Percentiles rank a stretch among this genome's conserved stretches.
phyloP scores from a whole-genome alignment of 2,329 filamentous ascomycete species.

The Botrytis cinerea region DNA sequence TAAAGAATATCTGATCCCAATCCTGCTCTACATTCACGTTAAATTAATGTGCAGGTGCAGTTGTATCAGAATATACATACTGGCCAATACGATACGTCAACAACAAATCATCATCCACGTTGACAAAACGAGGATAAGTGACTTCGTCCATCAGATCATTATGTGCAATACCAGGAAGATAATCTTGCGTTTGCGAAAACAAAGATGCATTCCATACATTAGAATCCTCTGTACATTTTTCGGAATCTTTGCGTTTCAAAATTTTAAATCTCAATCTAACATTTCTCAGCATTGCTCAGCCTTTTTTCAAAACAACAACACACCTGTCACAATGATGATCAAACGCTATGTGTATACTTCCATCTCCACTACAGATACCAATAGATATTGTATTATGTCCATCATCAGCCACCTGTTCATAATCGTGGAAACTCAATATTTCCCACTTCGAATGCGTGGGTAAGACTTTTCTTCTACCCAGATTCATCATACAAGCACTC shows the following conservation, averaged over 20 bases:
- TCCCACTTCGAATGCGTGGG: slow-evolving; percentile 27
- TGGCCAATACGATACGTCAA: slow-evolving; percentile 37
- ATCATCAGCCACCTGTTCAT: slow-evolving; percentile 34
- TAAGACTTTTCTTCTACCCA: slow-evolving; percentile 26
- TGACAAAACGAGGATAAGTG: slow-evolving; percentile 37
- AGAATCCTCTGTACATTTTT: neutral
- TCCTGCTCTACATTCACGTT: slow-evolving; percentile 31
- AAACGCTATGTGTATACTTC: slow-evolving; percentile 36
- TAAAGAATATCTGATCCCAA: slow-evolving; percentile 35
- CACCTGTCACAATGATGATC: slow-evolving; percentile 37
- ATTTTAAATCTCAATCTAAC: slow-evolving; percentile 34
- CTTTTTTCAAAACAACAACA: slow-evolving; percentile 11
- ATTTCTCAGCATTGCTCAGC: neutral
- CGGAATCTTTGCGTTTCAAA: slow-evolving; percentile 19
- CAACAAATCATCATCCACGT: slow-evolving; percentile 32
- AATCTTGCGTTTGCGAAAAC: slow-evolving; percentile 31
- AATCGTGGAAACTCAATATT: slow-evolving; percentile 33
- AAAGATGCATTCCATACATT: slow-evolving; percentile 29
- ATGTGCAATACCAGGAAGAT: slow-evolving; percentile 31
- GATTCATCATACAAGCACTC: slow-evolving; percentile 28
- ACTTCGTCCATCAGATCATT: slow-evolving; percentile 33
- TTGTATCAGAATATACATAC: slow-evolving; percentile 27
- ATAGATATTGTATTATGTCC: slow-evolving; percentile 36
- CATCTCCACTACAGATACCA: slow-evolving; percentile 34
- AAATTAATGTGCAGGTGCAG: neutral